These are phyloP conservation scores for Amphibolis antarctica DNA, from an alignment of 106 monocot species.

Conservation along the genomic window DNA sequence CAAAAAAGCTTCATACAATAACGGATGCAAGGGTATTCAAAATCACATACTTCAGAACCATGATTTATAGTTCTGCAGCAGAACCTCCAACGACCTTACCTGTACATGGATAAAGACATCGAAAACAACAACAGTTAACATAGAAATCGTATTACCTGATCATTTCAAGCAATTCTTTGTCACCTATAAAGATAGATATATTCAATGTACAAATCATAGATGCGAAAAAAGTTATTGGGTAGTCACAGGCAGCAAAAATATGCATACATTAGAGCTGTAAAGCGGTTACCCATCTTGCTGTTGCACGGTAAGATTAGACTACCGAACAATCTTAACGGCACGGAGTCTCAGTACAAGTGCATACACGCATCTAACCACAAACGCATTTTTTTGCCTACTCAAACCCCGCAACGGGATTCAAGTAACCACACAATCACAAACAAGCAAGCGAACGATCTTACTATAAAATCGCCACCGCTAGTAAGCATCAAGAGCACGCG, in stretches of 20 bases:
- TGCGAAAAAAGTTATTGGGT: constrained; percentile 5
- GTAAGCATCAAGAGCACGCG: too few species aligned
- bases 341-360: constrained; percentile 19
- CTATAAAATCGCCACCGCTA: too few species aligned
- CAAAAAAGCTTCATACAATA: not conserved
- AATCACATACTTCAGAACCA: constrained; percentile 10
- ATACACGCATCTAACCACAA: not conserved
- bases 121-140: not conserved
- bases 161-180: not conserved
- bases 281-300: constrained; percentile 17
- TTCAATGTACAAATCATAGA: not conserved
- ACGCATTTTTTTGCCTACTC: too few species aligned
- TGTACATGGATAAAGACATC: not conserved
- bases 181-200: not conserved
- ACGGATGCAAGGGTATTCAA: not conserved
- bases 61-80: not conserved
- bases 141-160: too few species aligned
- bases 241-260: constrained; percentile 27
- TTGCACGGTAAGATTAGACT: constrained; percentile 19
- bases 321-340: constrained; percentile 6
- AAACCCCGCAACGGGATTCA: too few species aligned
- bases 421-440: too few species aligned
- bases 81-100: not conserved
- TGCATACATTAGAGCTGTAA: constrained; percentile 10
- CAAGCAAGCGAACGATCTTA: too few species aligned